Percentiles rank a stretch among this genome's conserved stretches.
Conservation (phyloP, 306 rosid species). For the Cucurbita moschata region DNA sequence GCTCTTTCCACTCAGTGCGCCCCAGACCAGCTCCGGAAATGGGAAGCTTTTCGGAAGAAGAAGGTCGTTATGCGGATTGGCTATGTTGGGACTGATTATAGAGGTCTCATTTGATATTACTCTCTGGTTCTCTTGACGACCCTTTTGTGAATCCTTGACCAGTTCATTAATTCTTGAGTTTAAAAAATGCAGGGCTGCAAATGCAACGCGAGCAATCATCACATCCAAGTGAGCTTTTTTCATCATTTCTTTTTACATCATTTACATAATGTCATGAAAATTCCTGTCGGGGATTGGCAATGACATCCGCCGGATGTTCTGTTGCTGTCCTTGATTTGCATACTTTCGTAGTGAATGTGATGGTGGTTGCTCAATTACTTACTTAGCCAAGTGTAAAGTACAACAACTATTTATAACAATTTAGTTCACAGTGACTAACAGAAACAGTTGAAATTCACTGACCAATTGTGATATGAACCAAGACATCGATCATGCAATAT, state of each 20-base stretch:
- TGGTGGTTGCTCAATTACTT: background rate
- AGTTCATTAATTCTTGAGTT: background rate
- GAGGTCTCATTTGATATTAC: slow-evolving; percentile 29
- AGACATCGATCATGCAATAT: no score
- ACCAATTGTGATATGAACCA: background rate
- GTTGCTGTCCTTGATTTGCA: background rate
- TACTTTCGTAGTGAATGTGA: background rate
- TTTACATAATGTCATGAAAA: background rate
- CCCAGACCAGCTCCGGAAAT: slow-evolving; percentile 10
- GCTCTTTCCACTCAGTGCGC: background rate
- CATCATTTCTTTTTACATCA: background rate
- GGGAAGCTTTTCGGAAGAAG: slow-evolving; percentile 64
- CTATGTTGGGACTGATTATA: slow-evolving; percentile 67
- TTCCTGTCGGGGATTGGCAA: background rate
- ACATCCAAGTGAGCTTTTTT: slow-evolving; percentile 40
- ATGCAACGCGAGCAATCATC: slow-evolving; percentile 47
- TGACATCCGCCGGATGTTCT: background rate
- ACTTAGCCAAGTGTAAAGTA: background rate
- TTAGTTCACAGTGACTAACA: background rate
- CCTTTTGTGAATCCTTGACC: background rate
- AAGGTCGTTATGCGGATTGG: slow-evolving; percentile 77
- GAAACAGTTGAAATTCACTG: background rate
- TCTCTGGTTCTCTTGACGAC: background rate
- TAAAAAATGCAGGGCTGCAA: slow-evolving; percentile 52
- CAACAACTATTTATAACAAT: background rate